These are phyloP conservation scores for Cercophora scortea DNA, from an alignment of 495 filamentous ascomycete species.

Conservation along the genomic window DNA sequence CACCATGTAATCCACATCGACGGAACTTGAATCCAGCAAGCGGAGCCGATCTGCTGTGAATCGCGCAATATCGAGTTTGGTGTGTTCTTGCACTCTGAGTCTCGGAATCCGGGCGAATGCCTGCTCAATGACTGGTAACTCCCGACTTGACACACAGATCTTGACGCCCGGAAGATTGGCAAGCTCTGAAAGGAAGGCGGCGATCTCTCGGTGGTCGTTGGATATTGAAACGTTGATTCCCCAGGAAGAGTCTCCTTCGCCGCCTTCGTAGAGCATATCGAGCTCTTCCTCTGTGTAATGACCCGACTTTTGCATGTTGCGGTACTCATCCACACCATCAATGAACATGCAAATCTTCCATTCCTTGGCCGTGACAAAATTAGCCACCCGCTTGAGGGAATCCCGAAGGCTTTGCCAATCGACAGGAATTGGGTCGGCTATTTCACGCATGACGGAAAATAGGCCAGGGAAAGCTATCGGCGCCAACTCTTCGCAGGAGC, in stretches of 20 bases:
- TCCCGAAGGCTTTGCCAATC: too few relatives aligned
- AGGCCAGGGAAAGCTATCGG: too few relatives aligned
- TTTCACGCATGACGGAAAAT: too few relatives aligned
- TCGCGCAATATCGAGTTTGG: neutral
- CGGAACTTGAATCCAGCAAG: too few relatives aligned
- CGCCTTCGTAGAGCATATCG: neutral
- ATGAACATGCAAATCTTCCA: neutral
- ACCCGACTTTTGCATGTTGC: neutral
- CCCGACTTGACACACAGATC: neutral
- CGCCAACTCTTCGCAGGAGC: too few relatives aligned
- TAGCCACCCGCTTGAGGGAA: too few relatives aligned
- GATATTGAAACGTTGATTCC: neutral
- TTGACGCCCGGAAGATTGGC: neutral
- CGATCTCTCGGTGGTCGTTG: neutral
- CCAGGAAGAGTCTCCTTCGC: neutral
- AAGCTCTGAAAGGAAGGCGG: neutral
- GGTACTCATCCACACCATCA: neutral
- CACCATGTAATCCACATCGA: too few relatives aligned
- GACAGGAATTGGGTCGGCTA: too few relatives aligned
- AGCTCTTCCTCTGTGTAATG: neutral
- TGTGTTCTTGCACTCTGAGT: neutral
- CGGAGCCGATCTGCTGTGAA: neutral
- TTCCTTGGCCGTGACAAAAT: neutral
- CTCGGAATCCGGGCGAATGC: neutral
- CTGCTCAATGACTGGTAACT: neutral